Evolutionary conservation across 306 rosid genomes (phyloP).

Genomic region (Inga laurina): DNA sequence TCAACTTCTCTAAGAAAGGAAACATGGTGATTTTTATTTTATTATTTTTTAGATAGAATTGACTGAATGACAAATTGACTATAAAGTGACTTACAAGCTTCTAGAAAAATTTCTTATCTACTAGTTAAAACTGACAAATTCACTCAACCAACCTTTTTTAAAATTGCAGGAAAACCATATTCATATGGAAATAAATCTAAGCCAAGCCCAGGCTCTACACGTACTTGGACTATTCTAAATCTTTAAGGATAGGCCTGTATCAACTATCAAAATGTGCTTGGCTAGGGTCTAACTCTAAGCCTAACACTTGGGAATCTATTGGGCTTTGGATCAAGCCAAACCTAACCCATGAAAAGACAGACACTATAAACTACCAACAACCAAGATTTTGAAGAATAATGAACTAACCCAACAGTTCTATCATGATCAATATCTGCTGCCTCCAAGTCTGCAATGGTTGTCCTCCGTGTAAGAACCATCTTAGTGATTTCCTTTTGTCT

Average conservation of each 20-base stretch:
- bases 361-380: neutral
- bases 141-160: neutral
- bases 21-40: neutral
- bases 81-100: neutral
- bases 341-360: neutral
- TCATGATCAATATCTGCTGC: constrained; percentile 83
- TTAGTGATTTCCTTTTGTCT: constrained; percentile 58
- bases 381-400: constrained; percentile 16
- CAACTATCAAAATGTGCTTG: neutral
- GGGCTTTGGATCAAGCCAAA: neutral
- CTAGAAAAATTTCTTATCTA: neutral
- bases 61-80: neutral
- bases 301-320: neutral
- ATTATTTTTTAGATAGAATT: neutral
- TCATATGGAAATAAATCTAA: neutral
- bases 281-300: neutral
- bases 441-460: constrained; percentile 69
- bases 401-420: constrained; percentile 71
- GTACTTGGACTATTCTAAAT: neutral
- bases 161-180: neutral
- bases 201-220: neutral
- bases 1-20: neutral
- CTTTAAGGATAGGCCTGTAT: neutral
- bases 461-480: constrained; percentile 62
- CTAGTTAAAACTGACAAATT: neutral